phyloP scores from a whole-genome alignment of 176 grass and related monocot species.

The Ensete glaucum region DNA sequence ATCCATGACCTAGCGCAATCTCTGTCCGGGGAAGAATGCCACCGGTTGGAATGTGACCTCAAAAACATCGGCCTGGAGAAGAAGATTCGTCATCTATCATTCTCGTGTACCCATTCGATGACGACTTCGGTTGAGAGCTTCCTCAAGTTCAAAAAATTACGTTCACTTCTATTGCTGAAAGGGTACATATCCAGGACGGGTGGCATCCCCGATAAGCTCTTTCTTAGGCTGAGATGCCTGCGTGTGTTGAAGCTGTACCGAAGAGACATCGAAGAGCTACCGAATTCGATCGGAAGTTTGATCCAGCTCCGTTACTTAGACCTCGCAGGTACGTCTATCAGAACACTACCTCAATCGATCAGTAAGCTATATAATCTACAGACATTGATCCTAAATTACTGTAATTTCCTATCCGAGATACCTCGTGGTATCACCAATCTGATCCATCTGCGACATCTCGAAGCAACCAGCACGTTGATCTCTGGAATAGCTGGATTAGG shows the following conservation, averaged over 20 bases:
- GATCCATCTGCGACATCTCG: slow-evolving; percentile 47
- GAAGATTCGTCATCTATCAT: slow-evolving; percentile 47
- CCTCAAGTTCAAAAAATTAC: slow-evolving; percentile 38
- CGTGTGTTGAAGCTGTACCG: slow-evolving; percentile 48
- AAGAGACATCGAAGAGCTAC: slow-evolving; percentile 43
- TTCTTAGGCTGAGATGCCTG: slow-evolving; percentile 40
- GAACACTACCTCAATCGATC: slow-evolving; percentile 41
- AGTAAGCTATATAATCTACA: slow-evolving; percentile 49
- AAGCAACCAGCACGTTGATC: slow-evolving; percentile 41
- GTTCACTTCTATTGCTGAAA: slow-evolving; percentile 43
- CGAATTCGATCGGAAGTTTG: slow-evolving; percentile 55
- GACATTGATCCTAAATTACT: slow-evolving; percentile 43
- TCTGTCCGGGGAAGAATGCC: slow-evolving; percentile 47
- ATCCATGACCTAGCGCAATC: slow-evolving; percentile 71
- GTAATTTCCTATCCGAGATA: slow-evolving; percentile 30
- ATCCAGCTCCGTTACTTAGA: slow-evolving; percentile 68
- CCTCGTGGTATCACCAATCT: slow-evolving; percentile 47
- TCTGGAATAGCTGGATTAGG: slow-evolving; percentile 35
- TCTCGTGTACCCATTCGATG: slow-evolving; percentile 43
- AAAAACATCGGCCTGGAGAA: slow-evolving; percentile 1
- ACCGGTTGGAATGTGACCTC: slow-evolving; percentile 30
- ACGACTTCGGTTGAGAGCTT: slow-evolving; percentile 38
- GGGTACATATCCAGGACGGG: slow-evolving; percentile 47
- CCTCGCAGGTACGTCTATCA: slow-evolving; percentile 41
- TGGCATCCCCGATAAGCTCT: slow-evolving; percentile 36